Conservation (phyloP, 768 basidiomycete genomes). For the Hygrophorus pudorinus region DNA sequence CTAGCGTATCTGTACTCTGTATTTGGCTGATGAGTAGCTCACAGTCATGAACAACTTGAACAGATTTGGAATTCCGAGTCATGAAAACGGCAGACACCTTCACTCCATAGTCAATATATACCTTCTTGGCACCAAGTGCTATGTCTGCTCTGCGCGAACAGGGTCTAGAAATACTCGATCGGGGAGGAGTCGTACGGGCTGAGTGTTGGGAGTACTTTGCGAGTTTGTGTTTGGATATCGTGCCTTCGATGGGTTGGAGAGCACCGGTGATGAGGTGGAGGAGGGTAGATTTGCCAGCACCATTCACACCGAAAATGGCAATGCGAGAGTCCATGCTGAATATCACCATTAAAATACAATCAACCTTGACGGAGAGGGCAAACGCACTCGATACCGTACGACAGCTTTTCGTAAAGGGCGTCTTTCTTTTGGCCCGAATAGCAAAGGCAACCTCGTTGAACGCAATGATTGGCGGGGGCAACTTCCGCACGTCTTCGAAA, state of each 20-base stretch:
- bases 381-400: constrained; percentile 92
- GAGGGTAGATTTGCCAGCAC: constrained; percentile 89
- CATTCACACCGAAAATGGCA: constrained; percentile 94
- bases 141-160: constrained; percentile 69
- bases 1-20: too few species aligned
- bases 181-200: constrained; percentile 90
- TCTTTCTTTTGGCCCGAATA: constrained; percentile 88
- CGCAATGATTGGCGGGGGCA: constrained; percentile 96
- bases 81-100: too few species aligned
- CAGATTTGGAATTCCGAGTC: too few species aligned
- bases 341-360: constrained; percentile 24
- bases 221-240: constrained; percentile 90
- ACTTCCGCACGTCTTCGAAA: constrained; percentile 89
- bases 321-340: constrained; percentile 90
- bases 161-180: constrained; percentile 84
- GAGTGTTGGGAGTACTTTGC: constrained; percentile 99
- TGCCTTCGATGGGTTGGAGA: constrained; percentile 76
- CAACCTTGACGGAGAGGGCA: background rate
- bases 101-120: too few species aligned
- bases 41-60: too few species aligned
- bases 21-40: too few species aligned
- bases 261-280: constrained; percentile 81
- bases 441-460: constrained; percentile 93
- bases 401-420: constrained; percentile 78
- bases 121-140: too few species aligned